These are phyloP conservation scores for Smittium mucronatum DNA, from an alignment of 371 early-diverging fungal genomes.

Conservation along the genomic window DNA sequence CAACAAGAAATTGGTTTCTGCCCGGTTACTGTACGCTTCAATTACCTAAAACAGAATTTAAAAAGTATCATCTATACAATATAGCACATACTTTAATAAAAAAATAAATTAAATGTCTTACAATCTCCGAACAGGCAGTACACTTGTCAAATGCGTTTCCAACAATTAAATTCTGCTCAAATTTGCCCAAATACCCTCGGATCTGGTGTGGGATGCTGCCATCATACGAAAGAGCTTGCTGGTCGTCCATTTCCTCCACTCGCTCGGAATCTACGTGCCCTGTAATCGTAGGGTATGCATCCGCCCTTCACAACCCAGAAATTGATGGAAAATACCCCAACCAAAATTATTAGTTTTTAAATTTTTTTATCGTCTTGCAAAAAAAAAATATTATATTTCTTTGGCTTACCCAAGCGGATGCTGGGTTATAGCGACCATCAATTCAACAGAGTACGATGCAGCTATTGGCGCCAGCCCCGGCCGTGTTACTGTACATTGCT, in stretches of 20 bases:
- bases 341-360: background rate
- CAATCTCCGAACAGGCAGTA: conserved; percentile 74
- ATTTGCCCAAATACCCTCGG: conserved; percentile 76
- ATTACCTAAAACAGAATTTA: conserved; percentile 32
- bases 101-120: conserved; percentile 16
- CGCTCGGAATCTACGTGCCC: background rate
- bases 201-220: conserved; percentile 85
- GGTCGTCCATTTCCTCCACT: conserved; percentile 4
- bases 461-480: conserved; percentile 87
- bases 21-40: conserved; percentile 41
- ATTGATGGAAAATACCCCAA: background rate
- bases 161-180: conserved; percentile 65
- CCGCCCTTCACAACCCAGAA: background rate
- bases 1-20: conserved; percentile 53
- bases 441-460: conserved; percentile 72
- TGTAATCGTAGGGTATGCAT: conserved; percentile 7
- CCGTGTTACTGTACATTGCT: conserved; percentile 94
- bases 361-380: too few relatives aligned
- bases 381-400: too few relatives aligned
- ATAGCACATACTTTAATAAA: background rate
- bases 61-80: background rate
- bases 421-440: conserved; percentile 74
- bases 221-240: conserved; percentile 28
- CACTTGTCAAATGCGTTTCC: conserved; percentile 79
- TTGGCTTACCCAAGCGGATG: conserved; percentile 48